phyloP scores from a whole-genome alignment of 306 rosid genomes.

The Vachellia pachyceras region DNA sequence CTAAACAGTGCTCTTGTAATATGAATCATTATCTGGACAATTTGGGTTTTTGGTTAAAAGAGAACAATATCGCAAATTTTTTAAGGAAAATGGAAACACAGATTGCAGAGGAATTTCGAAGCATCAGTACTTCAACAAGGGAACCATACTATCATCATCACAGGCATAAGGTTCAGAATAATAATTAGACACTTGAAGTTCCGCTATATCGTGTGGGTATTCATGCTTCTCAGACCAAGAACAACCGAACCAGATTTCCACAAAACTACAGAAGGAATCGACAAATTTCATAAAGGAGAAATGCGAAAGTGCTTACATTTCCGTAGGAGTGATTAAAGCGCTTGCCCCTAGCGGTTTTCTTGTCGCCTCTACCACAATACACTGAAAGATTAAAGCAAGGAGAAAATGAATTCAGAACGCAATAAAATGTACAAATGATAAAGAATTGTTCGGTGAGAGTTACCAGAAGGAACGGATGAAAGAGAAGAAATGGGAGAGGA shows the following conservation, averaged over 20 bases:
- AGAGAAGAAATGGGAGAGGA: constrained; percentile 40
- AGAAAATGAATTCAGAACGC: constrained; percentile 11
- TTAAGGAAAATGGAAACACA: background rate
- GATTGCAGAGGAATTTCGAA: background rate
- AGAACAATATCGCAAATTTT: background rate
- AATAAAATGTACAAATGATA: too few relatives aligned
- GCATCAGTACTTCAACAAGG: background rate
- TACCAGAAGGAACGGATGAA: constrained; percentile 56
- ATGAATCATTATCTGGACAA: background rate
- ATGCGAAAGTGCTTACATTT: constrained; percentile 44
- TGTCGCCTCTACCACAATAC: constrained; percentile 74
- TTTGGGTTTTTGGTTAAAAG: background rate
- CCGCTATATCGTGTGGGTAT: background rate
- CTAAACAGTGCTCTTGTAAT: too few relatives aligned
- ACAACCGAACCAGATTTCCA: background rate
- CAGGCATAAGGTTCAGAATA: background rate
- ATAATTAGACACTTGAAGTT: background rate
- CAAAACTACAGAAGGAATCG: background rate
- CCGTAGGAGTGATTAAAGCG: constrained; percentile 76
- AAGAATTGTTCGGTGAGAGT: background rate
- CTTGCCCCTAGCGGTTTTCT: constrained; percentile 67
- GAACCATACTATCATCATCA: background rate
- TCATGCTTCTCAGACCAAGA: background rate
- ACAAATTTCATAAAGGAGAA: background rate
- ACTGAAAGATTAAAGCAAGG: constrained; percentile 37